A percentile compares a stretch with the other conserved stretches of the same genome.
phyloP scores from a whole-genome alignment of 78 protist species.

The Dictyostelium intermedium region DNA sequence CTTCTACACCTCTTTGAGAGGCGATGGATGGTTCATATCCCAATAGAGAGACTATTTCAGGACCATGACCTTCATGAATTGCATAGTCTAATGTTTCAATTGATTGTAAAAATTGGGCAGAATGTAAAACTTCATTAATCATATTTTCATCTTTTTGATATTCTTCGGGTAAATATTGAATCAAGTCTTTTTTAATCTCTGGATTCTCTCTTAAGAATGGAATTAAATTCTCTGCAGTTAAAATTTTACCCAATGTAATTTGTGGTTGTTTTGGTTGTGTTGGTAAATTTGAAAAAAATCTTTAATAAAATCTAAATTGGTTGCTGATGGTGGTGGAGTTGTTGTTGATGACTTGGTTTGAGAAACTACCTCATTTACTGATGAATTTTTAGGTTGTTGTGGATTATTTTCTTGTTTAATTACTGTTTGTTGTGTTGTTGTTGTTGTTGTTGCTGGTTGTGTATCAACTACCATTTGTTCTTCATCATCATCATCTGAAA shows the following conservation, averaged over 20 bases:
- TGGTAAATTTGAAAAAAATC: constrained; percentile 10
- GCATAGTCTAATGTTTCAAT: constrained; percentile 48
- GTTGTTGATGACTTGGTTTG: background rate
- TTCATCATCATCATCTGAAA: constrained; percentile 26
- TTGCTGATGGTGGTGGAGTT: background rate
- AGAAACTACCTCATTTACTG: background rate
- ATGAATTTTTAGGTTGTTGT: background rate
- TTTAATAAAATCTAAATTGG: constrained; percentile 4
- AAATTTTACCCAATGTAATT: background rate
- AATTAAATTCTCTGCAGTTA: constrained; percentile 31
- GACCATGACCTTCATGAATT: constrained; percentile 64
- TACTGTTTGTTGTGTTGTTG: background rate
- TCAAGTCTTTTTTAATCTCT: constrained; percentile 11
- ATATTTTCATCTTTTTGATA: background rate
- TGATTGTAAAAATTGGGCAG: constrained; percentile 47
- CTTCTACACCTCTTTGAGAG: constrained; percentile 9
- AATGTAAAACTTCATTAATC: constrained; percentile 2
- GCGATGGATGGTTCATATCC: constrained; percentile 36
- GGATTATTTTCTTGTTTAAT: background rate
- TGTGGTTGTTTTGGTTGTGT: background rate
- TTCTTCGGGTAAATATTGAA: constrained; percentile 33
- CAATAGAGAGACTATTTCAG: background rate
- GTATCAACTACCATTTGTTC: constrained; percentile 11
- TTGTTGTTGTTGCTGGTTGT: background rate
- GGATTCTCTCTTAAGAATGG: constrained; percentile 14